Percentiles rank a stretch among this genome's conserved stretches.
Conservation (phyloP, 169 alveolate species). For the Eimeria falciformis region DNA sequence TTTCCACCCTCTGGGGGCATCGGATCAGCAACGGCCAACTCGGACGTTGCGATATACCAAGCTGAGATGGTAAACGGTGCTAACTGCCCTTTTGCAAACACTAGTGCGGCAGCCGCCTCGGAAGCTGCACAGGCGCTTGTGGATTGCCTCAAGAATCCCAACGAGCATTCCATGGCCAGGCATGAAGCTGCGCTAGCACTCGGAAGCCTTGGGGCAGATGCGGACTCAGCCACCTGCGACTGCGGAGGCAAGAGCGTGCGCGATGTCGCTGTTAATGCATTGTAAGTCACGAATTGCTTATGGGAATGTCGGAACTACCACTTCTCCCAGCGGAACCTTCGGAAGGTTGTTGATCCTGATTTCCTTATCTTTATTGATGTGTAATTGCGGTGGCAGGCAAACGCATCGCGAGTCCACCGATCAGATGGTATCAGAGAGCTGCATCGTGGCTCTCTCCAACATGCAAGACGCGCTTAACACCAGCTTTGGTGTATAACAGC, state of each 20-base stretch:
- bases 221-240: neutral
- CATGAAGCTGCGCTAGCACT: slow-evolving; percentile 95
- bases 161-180: slow-evolving; percentile 92
- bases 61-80: neutral
- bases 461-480: slow-evolving; percentile 82
- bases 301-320: too few relatives aligned
- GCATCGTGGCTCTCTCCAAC: slow-evolving; percentile 85
- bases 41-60: neutral
- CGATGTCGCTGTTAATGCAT: neutral
- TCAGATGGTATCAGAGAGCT: slow-evolving; percentile 84
- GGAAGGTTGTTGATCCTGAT: too few relatives aligned
- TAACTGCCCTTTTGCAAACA: neutral
- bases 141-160: slow-evolving; percentile 83
- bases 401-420: slow-evolving; percentile 60
- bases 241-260: neutral
- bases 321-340: too few relatives aligned
- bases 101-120: slow-evolving; percentile 35
- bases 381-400: neutral
- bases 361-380: too few relatives aligned
- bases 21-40: neutral
- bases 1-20: neutral
- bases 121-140: slow-evolving; percentile 83
- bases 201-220: slow-evolving; percentile 89
- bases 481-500: slow-evolving; percentile 5
- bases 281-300: neutral